Evolutionary conservation across 164 flowering plant species (phyloP), one percentile per base, ranked within the genome.

Genomic region (Houttuynia cordata): DNA sequence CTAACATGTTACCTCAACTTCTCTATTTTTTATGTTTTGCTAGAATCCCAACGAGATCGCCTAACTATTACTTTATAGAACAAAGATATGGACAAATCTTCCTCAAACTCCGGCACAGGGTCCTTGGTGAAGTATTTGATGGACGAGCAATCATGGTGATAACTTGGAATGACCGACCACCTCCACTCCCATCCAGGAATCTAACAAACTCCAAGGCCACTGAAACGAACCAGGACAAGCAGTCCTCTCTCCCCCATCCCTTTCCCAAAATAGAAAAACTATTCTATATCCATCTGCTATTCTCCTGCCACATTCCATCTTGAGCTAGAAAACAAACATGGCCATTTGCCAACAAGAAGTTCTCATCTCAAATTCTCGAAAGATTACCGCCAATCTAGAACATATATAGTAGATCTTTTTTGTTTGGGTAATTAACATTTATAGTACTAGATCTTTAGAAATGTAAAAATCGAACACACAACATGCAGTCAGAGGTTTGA

Each of bases 131-230:
- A 4, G 24, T 45, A 15, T 30, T 19, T 51, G 4, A n/a, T 12
- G 34, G 12, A 45, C 10, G 15, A 53, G 64, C 57, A 62, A 62
- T 62, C 25, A 62, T 62, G 57, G 37, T n/a, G 37, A 53, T 52
- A 62, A 34, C 30, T 62, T 62, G 64, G 64, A 39, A 62, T 51
- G 21, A 40, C 50, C 64, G 21, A 40, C 50, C 64, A 62, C 64
- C 51, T 42, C 58, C 64, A 53, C 25, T 53, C 14, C 63, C 24
- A 51, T 34, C 45, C 63, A 61, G 30, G 20, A 15, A 20, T 17
- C 57, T 62, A 53, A 52, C 55, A 52, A 52, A n/a, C 64, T 52
- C 25, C 42, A 12, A 5, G 3, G 25, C 64, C 50, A 47, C 62
- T 45, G 25, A 53, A n/a, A 30, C 42, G 20, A 53, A 22, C 50